Evolutionary conservation across 1,284 basidiomycete genomes (phyloP), one percentile per base, ranked within the genome.

Genomic region (Stygiomarasmius scandens): DNA sequence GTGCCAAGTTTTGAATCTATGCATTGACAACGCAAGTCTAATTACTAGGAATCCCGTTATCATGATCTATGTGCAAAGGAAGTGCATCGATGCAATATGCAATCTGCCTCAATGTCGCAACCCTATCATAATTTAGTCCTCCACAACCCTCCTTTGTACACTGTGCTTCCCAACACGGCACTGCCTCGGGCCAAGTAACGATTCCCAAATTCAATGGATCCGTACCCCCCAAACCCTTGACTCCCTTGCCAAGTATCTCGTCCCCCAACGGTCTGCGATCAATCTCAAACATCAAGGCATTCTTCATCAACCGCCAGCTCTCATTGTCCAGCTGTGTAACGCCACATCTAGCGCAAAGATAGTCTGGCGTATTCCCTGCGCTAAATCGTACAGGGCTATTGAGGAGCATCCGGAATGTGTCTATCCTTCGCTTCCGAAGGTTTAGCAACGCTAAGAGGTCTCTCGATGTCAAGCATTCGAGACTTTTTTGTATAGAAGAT

Each of bases 91-190:
- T 64, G 60, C 77, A 79, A 19, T 69, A 65, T 49, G 68, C 64
- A 49, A 80, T 76, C 63, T 79, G 77, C 52, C 69, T 74, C 44
- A 80, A 58, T 20, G 78, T 80, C 49, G 74, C 73, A 19, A 69
- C 56, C 49, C 70, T 68, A 61, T 80, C 77, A 58, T 79, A 80
- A 55, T 76, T 74, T 38, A 71, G 58, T 2, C 72, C 73, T 9
- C 69, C 71, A 56, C 79, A 80, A 5, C 66, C 75, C 27, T 68
- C 63, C 60, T 72, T 75, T 25, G 60, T 51, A 60, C 77, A 80
- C 52, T 58, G 69, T 3, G 79, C 76, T 36, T 69, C 71, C 75
- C 78, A 80, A 56, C 77, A 80, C 0, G 72, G 72, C 54, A 68
- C 63, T 27, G 77, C 71, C 62, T 77, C 77, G 9, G 71, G 68